Base-by-base conservation (phyloP, 176 grass and related monocot genomes). In the Phoenix dactylifera region DNA sequence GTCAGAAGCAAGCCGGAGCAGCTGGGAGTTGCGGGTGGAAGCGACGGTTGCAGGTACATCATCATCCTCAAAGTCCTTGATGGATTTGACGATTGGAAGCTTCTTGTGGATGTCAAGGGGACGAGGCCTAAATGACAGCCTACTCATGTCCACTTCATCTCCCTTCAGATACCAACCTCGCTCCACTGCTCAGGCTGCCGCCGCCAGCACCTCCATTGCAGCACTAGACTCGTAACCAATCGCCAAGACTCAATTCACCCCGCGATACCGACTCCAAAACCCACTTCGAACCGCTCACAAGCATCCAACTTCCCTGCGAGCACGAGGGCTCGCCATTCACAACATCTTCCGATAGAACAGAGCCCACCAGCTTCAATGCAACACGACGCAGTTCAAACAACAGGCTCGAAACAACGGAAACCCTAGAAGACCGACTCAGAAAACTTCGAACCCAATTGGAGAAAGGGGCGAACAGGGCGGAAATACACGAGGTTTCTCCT, bases 71-170 rank as follows among this genome's bases (percentile, higher is more conserved):
- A 92, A 92, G 67, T 92, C 93, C 75, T 86, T 81, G 51, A 69
- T 68, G 17, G 88, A 92, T 67, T 87, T 98, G 69, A 98, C 73
- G 59, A 98, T 85, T 0, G 93, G 87, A 65, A 98, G 81, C 78
- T 89, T 98, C 65, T 98, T 98, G 75, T 98, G 88, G 74, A 98
- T 98, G 79, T 98, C 93, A 18, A 98, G 84, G 12, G 93, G 93
- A 60, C 93, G 93, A 64, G 93, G 93, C 78, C 93, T 88, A 55
- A 97, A 76, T 73, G 87, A 85, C 26, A 86, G 84, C 75, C 93
- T 85, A 89, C 79, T 98, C 93, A 98, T 98, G 57, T 86, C 79
- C 71, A 67, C 62, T 64, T 84, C 75, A 89, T 86, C 64, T 80
- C 83, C 56, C 78, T 89, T 60, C 56, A 48, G 17, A 35, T 12